Percentiles rank a stretch among this genome's conserved stretches.
Conservation (phyloP, 768 basidiomycete species). For the Amanita phalloides region DNA sequence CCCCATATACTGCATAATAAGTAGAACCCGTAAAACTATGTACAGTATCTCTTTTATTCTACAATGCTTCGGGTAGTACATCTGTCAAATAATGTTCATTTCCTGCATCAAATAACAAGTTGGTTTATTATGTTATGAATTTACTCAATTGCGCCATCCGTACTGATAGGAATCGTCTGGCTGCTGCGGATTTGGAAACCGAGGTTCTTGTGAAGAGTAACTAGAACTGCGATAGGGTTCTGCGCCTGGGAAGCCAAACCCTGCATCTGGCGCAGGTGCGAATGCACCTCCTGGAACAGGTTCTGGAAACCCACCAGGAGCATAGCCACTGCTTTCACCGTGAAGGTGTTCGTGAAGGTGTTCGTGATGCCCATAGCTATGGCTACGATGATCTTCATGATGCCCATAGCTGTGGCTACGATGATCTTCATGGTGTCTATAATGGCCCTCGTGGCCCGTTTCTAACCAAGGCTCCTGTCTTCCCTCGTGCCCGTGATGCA, state of each 20-base stretch:
- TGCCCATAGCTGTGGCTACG: neutral
- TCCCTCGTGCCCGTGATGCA: neutral
- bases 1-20: neutral
- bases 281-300: slow-evolving; percentile 1
- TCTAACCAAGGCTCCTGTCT: neutral
- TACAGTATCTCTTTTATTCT: too few relatives aligned
- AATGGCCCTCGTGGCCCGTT: neutral
- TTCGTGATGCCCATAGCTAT: neutral
- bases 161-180: slow-evolving; percentile 7
- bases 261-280: neutral
- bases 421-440: neutral
- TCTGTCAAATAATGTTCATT: neutral
- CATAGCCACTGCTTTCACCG: neutral
- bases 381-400: neutral
- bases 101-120: too few relatives aligned
- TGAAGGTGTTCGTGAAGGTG: neutral
- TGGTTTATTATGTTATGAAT: neutral
- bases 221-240: slow-evolving; percentile 18
- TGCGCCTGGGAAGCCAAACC: slow-evolving; percentile 26
- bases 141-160: slow-evolving; percentile 7
- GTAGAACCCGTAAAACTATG: neutral
- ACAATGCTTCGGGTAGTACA: neutral
- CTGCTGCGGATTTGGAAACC: slow-evolving; percentile 18
- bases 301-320: neutral
- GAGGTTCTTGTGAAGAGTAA: slow-evolving; percentile 10